Base-by-base conservation (phyloP, 2,329 filamentous ascomycete species). In the Incumbomyces lentus region DNA sequence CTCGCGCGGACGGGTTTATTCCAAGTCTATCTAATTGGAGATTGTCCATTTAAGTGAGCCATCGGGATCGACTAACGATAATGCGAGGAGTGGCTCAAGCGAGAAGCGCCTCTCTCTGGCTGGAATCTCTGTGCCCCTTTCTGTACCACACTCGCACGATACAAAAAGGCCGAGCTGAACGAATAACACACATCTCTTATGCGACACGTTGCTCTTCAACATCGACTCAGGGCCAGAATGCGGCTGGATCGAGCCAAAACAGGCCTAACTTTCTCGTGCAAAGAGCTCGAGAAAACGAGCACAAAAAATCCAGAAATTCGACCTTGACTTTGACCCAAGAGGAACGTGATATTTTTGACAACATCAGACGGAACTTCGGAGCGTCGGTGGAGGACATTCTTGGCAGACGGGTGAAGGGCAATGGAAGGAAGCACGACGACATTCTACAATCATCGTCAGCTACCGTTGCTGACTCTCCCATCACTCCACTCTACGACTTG, bases 61-160 rank as follows among this genome's bases (percentile, higher is more conserved):
- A 39, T 22, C n/a, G 36, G n/a, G 18, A 39, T 13, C n/a, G 36
- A 17, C 6, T 7, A 39, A 17, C 5, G 16, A 26, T 12, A 29
- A 13, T 12, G 38, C 11, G 14, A 29, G 19, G 16, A 40, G 18
- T 6, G 18, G n/a, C 38, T 16, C 12, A 3, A 30, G 26, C 10
- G 19, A 22, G 17, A 11, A 22, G 14, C 10, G 16, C 38, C 16
- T 12, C 14, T 6, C 11, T 40, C 8, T 13, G 19, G 26, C 2
- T 6, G 16, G 30, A 33, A 33, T 17, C 26, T 3, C 16, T 30
- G 3, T 45, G 43, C 32, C 37, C 51, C 13, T 55, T 55, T 29
- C 47, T 56, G 6, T 55, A 56, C 35, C 47, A 55, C 26, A 55
- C 52, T n/a, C 31, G 51, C 6, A 54, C 53, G 6, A 47, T 56